Base-by-base conservation (phyloP, 495 filamentous ascomycete genomes). In the Pseudomonodictys pantanalensis region DNA sequence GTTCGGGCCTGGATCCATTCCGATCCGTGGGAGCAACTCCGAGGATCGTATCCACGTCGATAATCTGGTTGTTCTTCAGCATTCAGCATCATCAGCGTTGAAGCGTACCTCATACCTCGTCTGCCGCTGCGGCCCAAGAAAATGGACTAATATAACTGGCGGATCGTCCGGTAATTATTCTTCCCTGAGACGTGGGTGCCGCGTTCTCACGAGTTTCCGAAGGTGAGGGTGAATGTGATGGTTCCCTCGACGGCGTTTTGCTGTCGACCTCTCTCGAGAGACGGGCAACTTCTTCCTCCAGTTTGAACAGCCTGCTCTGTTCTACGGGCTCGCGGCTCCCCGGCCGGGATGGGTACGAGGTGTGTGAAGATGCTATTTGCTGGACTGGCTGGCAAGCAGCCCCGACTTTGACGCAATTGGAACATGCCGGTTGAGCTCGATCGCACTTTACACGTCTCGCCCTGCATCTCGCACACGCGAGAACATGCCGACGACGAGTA, bases 361-460 rank as follows among this genome's bases (percentile, higher is more conserved):
- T 30, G 39, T 26, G 32, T 33, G 17, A 20, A 2, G 25, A 10
- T 50, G 43, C 2, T 28, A 20, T 25, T 32, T 55, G 39, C 33
- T 58, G 57, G 9, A 26, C 55, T 26, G 61, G 49, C 24, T 59
- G 55, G 42, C 54, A 58, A 8, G 54, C 22, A 42, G 61, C 46
- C 2, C 61, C 61, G 12, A 33, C 50, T 25, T 65, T 65, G 3
- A 29, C 17, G 30, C 62, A 65, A 32, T 65, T 65, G 10, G 56
- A 55, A 20, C 62, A 65, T 35, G 62, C 24, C 5, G 62, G 62
- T 39, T 60, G 56, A 0, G 56, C 62, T 51, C 62, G 42, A 33
- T 65, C 56, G 29, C 62, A 65, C 35, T 65, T 65, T 2, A 65
- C 62, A 11, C 62, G 39, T 46, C 62, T 30, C 3, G 62, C 56